Evolutionary conservation across 1,139 yeast species (phyloP), one percentile per base, ranked within the genome.

Genomic region (Candida freyschussii): DNA sequence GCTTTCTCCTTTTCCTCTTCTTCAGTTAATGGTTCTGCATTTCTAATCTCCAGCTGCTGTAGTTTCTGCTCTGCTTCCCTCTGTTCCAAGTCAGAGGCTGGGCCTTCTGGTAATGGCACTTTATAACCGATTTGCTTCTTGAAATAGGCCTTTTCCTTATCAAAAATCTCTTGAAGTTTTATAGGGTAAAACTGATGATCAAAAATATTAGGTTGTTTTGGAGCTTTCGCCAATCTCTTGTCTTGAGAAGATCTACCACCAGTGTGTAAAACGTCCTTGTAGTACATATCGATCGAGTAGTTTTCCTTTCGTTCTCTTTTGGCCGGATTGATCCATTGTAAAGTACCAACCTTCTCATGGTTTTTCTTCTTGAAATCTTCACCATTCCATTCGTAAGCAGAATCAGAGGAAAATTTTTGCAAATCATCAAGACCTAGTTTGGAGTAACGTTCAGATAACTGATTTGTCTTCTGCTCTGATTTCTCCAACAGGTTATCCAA

Each of bases 301-400:
- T 81, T 82, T 44, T 80, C 85, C 52, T 80, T 81, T 42, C 91
- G 68, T 56, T 81, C 91, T 61, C 93, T 71, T 52, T 79, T 81
- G 2, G 84, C 72, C 2, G 89, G 87, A 41, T 80, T 75, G 39
- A 81, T 75, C 85, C 85, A 79, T 9, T 65, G 73, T 43, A 67
- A 26, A 4, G 55, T 55, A 24, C 56, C 56, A 17, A 61, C 50
- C 18, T 65, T 60, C 14, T 66, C 63, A 24, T 55, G 28, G 63
- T 60, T 69, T 45, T 78, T 78, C 64, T 80, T 81, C 56, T 79
- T 79, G 61, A 81, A 82, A 50, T 79, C 81, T 43, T 79, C 78
- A 29, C 94, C 94, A 55, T 82, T 79, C 94, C 94, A 82, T 57
- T 82, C 91, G 55, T 82, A 82, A 7, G 84, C 87, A 2, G 87